Conservation (phyloP, 352 stramenopile genomes). For the Pythium aquatile region DNA sequence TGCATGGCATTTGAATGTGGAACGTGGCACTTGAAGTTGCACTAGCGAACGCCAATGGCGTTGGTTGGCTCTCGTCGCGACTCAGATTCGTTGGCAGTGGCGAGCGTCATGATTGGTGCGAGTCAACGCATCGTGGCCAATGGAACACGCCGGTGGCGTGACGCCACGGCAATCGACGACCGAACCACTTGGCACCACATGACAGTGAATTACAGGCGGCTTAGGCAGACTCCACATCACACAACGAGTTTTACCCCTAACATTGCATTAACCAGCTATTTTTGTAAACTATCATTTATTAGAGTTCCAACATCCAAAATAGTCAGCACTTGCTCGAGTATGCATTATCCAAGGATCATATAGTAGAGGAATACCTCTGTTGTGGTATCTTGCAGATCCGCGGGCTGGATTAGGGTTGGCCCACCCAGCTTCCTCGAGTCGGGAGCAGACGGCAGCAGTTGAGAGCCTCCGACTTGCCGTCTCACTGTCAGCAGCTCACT, state of each 20-base stretch:
- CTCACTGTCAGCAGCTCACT: slow-evolving; percentile 24
- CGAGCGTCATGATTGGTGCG: slow-evolving; percentile 16
- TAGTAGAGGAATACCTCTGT: not conserved
- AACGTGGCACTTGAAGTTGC: slow-evolving; percentile 25
- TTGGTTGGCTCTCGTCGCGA: slow-evolving; percentile 11
- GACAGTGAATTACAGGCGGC: slow-evolving; percentile 9
- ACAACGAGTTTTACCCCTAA: slow-evolving; percentile 5
- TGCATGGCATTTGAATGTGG: not conserved
- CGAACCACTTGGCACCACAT: not conserved
- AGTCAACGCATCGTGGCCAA: slow-evolving; percentile 7
- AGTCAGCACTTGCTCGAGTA: too few species aligned
- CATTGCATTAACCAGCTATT: not conserved
- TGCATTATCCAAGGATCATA: slow-evolving; percentile 7
- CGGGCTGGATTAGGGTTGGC: slow-evolving; percentile 3
- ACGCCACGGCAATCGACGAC: slow-evolving; percentile 7
- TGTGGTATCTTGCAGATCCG: not conserved
- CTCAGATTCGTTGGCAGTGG: slow-evolving; percentile 30
- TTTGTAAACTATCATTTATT: not conserved
- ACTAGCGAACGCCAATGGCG: not conserved
- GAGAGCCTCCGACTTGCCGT: too few species aligned
- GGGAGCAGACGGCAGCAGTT: not conserved
- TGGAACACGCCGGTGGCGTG: slow-evolving; percentile 25
- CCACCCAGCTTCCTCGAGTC: not conserved
- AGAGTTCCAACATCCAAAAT: too few species aligned
- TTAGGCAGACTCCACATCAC: slow-evolving; percentile 14